These are phyloP conservation scores for Retiboletus flavoniger DNA, from an alignment of 1,284 basidiomycete genomes.

Conservation along the genomic window DNA sequence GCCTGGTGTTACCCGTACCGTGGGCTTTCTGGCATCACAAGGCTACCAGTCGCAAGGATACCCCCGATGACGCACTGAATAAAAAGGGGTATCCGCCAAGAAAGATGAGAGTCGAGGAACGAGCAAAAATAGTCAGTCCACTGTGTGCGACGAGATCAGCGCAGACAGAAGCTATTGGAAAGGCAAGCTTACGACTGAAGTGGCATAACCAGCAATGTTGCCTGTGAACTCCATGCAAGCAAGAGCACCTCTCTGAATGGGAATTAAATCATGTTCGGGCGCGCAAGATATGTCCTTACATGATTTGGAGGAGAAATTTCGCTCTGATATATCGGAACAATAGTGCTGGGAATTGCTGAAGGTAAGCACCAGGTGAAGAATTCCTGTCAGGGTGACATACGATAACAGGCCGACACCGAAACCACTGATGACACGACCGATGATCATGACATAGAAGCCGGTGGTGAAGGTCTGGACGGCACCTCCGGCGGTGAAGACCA, in stretches of 20 bases:
- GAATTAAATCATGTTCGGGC: conserved; percentile 8
- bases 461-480: conserved; percentile 85
- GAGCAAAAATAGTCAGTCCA: conserved; percentile 97
- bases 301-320: conserved; percentile 95
- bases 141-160: conserved; percentile 39
- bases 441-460: conserved; percentile 84
- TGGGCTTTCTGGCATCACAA: conserved; percentile 92
- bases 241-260: conserved; percentile 73
- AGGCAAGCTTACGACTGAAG: conserved; percentile 75
- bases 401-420: conserved; percentile 93
- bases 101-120: conserved; percentile 77
- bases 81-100: conserved; percentile 84
- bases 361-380: conserved; percentile 1
- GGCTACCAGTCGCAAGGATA: conserved; percentile 79
- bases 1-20: conserved; percentile 46
- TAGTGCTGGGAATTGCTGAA: conserved; percentile 58
- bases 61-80: conserved; percentile 88
- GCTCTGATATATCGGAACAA: conserved; percentile 97
- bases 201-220: conserved; percentile 93
- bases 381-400: conserved; percentile 46
- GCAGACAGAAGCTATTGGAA: background rate
- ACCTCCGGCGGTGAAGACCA: conserved; percentile 87
- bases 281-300: conserved; percentile 45
- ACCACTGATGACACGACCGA: conserved; percentile 86
- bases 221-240: conserved; percentile 98